These are phyloP conservation scores for Austroboletus niveus DNA, from an alignment of 1,284 basidiomycete species.

Conservation along the genomic window DNA sequence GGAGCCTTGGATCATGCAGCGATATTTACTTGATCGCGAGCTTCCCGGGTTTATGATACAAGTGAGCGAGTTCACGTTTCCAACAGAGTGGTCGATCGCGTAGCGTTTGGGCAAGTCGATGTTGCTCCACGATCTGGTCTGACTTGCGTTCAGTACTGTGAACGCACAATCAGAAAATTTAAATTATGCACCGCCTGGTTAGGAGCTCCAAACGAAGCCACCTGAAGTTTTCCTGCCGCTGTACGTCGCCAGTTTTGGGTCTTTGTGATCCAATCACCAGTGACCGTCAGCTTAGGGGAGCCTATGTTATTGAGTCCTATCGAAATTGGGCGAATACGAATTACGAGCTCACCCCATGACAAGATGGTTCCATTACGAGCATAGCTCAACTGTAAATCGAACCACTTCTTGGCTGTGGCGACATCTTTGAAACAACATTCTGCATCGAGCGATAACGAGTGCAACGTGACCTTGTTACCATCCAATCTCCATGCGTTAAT, in stretches of 20 bases:
- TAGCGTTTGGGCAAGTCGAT: background rate
- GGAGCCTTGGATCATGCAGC: background rate
- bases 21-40: background rate
- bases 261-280: background rate
- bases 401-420: background rate
- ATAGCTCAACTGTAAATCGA: background rate
- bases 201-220: background rate
- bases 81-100: background rate
- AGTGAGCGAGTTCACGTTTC: background rate
- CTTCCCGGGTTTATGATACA: background rate
- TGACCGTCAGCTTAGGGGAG: background rate
- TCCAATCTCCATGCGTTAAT: background rate
- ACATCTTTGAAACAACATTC: background rate
- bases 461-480: background rate
- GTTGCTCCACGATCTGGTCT: background rate
- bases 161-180: background rate
- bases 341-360: background rate
- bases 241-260: background rate
- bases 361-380: background rate
- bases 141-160: background rate
- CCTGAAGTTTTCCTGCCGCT: background rate
- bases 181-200: background rate
- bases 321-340: background rate
- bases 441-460: background rate
- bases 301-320: background rate